These are phyloP conservation scores for Paecilomyces sp. DNA, from an alignment of 2,329 filamentous ascomycete genomes.

Conservation along the genomic window DNA sequence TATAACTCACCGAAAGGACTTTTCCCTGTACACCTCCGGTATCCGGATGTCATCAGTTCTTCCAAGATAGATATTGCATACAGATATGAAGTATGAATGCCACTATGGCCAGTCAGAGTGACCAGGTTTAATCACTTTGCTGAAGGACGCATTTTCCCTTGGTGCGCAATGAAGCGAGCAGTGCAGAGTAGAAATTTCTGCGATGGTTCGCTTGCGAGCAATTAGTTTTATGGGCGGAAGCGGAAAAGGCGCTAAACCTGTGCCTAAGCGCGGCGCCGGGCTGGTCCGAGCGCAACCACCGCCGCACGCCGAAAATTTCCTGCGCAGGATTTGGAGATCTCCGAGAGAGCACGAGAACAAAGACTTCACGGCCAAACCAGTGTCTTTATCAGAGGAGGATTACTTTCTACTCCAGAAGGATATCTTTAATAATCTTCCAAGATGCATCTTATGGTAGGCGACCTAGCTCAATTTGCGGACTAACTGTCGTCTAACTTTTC, in stretches of 20 bases:
- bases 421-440: constrained; percentile 9
- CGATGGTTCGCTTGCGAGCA: neutral
- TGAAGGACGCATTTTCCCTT: neutral
- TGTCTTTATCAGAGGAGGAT: neutral
- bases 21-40: neutral
- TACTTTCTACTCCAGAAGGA: neutral
- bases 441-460: constrained; percentile 37
- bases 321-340: neutral
- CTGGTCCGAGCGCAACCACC: neutral
- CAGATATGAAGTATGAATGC: neutral
- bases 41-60: neutral
- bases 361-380: neutral
- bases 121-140: neutral
- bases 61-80: neutral
- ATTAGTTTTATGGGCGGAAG: neutral
- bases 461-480: neutral
- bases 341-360: neutral
- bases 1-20: constrained; percentile 11
- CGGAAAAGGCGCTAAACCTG: neutral
- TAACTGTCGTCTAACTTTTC: constrained; percentile 3
- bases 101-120: neutral
- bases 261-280: neutral
- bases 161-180: neutral
- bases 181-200: neutral
- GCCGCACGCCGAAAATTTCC: neutral